These are phyloP conservation scores for Eustoma russellianum DNA, from an alignment of 257 asterid genomes.

Conservation along the genomic window DNA sequence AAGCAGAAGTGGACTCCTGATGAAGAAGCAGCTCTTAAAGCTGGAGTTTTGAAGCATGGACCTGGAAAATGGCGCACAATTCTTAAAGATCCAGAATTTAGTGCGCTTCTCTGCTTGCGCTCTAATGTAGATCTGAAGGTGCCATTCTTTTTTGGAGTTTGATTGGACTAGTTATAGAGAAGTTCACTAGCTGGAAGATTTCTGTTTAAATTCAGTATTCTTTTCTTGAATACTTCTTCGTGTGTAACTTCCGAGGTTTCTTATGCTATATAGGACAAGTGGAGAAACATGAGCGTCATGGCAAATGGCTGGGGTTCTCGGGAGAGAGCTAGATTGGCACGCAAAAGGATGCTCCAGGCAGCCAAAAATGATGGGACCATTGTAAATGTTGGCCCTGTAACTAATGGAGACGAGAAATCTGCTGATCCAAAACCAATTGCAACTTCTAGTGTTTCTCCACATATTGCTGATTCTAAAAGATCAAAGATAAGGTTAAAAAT, in stretches of 20 bases:
- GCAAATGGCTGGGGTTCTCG: conserved; percentile 84
- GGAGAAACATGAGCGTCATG: conserved; percentile 97
- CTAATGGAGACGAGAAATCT: conserved; percentile 64
- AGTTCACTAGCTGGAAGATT: too few species aligned
- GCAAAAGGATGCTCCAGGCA: conserved; percentile 48
- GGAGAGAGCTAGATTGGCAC: conserved; percentile 62
- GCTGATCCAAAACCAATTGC: conserved; percentile 41
- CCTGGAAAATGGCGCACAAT: too few species aligned
- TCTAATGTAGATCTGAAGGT: too few species aligned
- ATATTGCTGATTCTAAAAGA: conserved; percentile 57
- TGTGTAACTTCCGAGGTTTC: conserved; percentile 10
- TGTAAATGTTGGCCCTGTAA: conserved; percentile 22
- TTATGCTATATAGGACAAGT: conserved; percentile 59
- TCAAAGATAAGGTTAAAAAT: conserved; percentile 59
- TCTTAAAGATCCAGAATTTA: too few species aligned
- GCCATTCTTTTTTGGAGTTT: conserved; percentile 2
- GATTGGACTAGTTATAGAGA: too few species aligned
- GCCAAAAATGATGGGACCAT: conserved; percentile 56
- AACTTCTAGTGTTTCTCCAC: conserved; percentile 62
- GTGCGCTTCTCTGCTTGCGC: too few species aligned
- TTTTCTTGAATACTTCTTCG: too few species aligned
- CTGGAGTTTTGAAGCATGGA: too few species aligned
- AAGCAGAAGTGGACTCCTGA: too few species aligned
- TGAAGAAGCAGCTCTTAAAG: too few species aligned
- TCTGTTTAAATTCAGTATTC: too few species aligned